phyloP scores from a whole-genome alignment of 495 filamentous ascomycete genomes.

The Daldinia decipiens region DNA sequence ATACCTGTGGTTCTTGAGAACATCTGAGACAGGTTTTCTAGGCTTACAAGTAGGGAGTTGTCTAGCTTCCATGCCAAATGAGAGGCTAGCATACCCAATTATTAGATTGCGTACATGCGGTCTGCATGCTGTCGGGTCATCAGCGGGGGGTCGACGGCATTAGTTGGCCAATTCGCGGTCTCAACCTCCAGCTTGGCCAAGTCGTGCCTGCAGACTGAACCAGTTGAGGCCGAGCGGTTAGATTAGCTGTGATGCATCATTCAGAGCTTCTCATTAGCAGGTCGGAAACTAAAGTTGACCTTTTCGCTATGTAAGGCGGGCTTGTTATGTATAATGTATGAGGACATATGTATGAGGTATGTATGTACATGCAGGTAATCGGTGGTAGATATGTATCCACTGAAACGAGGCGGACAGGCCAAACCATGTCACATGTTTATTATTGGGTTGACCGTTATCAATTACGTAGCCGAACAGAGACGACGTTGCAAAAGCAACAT shows the following conservation, averaged over 20 bases:
- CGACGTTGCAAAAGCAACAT: slow-evolving; percentile 37
- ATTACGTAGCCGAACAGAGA: slow-evolving; percentile 22
- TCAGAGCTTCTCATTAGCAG: neutral
- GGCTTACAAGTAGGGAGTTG: neutral
- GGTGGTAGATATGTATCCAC: slow-evolving; percentile 23
- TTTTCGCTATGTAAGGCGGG: slow-evolving; percentile 14
- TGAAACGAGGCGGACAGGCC: slow-evolving; percentile 14
- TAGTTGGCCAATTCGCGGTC: slow-evolving; percentile 28
- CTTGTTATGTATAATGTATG: neutral
- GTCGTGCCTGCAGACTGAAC: slow-evolving; percentile 7
- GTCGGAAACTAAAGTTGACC: slow-evolving; percentile 13
- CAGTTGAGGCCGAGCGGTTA: slow-evolving; percentile 9
- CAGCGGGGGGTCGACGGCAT: slow-evolving; percentile 15
- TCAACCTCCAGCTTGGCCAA: neutral
- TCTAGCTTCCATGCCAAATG: slow-evolving; percentile 14
- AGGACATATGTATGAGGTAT: too few relatives aligned
- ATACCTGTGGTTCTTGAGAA: neutral
- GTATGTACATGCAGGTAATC: slow-evolving; percentile 17
- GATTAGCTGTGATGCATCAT: neutral
- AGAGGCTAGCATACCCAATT: slow-evolving; percentile 22
- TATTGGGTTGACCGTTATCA: slow-evolving; percentile 35
- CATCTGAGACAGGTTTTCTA: slow-evolving; percentile 8
- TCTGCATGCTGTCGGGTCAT: slow-evolving; percentile 15
- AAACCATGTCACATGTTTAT: slow-evolving; percentile 14
- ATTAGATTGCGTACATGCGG: slow-evolving; percentile 9